A percentile compares a stretch with the other conserved stretches of the same genome.
Evolutionary conservation across 768 basidiomycete genomes (phyloP).

Genomic region (Hygrophorus pudorinus): DNA sequence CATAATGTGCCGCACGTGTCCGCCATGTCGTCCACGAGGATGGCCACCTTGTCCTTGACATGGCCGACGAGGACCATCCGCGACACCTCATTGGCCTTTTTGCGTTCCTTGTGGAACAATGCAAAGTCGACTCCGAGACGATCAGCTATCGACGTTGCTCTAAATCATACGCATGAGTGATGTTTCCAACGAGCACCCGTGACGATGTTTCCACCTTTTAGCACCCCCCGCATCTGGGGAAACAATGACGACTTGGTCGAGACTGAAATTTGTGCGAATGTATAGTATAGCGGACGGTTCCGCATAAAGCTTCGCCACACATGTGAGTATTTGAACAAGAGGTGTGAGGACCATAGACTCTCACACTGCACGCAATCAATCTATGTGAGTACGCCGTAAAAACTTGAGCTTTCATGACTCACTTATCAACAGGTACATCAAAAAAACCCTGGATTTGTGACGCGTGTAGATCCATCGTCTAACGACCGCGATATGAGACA

Average conservation of each 20-base stretch:
- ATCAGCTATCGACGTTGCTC: slow-evolving; percentile 96
- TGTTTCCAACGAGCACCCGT: background rate
- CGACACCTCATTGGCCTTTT: slow-evolving; percentile 91
- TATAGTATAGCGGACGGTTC: slow-evolving; percentile 94
- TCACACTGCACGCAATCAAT: slow-evolving; percentile 31
- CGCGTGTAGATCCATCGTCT: slow-evolving; percentile 99
- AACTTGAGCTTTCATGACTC: slow-evolving; percentile 26
- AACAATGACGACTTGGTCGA: slow-evolving; percentile 85
- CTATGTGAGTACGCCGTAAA: slow-evolving; percentile 5
- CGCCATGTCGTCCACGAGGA: slow-evolving; percentile 98
- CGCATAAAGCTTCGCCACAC: slow-evolving; percentile 64
- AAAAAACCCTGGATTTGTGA: slow-evolving; percentile 99
- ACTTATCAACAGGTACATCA: slow-evolving; percentile 99
- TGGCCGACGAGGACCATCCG: slow-evolving; percentile 94
- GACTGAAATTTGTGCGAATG: slow-evolving; percentile 85
- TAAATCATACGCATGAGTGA: slow-evolving; percentile 21
- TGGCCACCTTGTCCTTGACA: slow-evolving; percentile 85
- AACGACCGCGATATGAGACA: slow-evolving; percentile 1
- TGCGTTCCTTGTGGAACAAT: slow-evolving; percentile 97
- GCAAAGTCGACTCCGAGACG: slow-evolving; percentile 95
- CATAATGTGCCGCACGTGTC: slow-evolving; percentile 94
- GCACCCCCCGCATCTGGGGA: slow-evolving; percentile 98
- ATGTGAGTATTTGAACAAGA: slow-evolving; percentile 14
- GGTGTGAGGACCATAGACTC: slow-evolving; percentile 16
- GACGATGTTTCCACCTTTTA: slow-evolving; percentile 60